Evolutionary conservation across 108 stramenopile genomes (phyloP), one percentile per base, ranked within the genome.

Genomic region (Cyclotella kingstonii): DNA sequence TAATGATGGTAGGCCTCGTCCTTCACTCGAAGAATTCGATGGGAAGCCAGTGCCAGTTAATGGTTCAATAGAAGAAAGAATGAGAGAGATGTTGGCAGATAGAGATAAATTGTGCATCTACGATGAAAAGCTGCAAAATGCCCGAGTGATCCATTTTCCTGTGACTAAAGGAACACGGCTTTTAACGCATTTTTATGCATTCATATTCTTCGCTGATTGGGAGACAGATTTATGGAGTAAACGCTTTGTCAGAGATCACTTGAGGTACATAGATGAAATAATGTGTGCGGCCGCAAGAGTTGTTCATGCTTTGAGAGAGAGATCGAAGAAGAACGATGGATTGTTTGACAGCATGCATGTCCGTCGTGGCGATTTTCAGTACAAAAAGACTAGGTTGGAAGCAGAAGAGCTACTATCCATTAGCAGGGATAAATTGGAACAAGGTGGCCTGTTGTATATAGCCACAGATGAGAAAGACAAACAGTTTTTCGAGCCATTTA

Each of bases 311-410:
- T 23, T 91, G 34, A 72, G 86, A 51, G 36, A 61, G 59, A 47
- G 48, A 23, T 66, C 73, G 23, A 66, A 65, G 36, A 49, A 31
- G n/a, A n/a, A n/a, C 14, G 48, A 68, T 49, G 60, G 51, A 4
- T 30, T 54, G 14, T 96, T 89, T 77, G 87, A 94, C 63, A 78
- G 77, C 36, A 69, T 93, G 49, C 95, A 96, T 76, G 81, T 96
- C 19, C 76, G 95, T 15, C 73, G 95, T 18, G 95, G 95, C 15
- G 58, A 60, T 63, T 70, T 77, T 34, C 74, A 77, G 30, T 76
- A 72, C 59, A 76, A 76, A 39, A 65, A 61, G 40, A 68, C 75
- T 9, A 66, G 63, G 23, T 28, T 83, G 19, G 65, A 73, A 4
- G 79, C 77, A 4, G 34, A 74, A 3, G 50, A 68, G 34, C 49